phyloP scores from a whole-genome alignment of 768 basidiomycete genomes.

The Boletellus sp. region DNA sequence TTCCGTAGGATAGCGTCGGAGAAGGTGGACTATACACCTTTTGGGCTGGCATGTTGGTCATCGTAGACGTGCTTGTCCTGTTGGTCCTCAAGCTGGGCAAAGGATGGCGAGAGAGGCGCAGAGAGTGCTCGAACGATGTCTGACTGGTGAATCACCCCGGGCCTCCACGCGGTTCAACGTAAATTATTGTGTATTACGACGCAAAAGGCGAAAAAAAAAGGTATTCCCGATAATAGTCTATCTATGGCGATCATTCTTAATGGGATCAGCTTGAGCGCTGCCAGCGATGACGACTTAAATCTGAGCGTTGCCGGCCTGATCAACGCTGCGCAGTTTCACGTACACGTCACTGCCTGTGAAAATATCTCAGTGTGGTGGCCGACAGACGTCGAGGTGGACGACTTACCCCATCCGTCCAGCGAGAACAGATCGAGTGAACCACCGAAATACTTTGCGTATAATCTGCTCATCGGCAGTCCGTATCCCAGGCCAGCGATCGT shows the following conservation, averaged over 20 bases:
- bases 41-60: constrained; percentile 52
- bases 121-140: constrained; percentile 16
- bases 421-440: constrained; percentile 80
- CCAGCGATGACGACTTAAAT: constrained; percentile 29
- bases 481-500: constrained; percentile 89
- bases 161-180: neutral
- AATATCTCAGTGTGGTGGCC: neutral
- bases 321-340: constrained; percentile 51
- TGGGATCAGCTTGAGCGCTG: neutral
- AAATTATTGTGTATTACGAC: constrained; percentile 2
- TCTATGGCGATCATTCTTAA: neutral
- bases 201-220: neutral
- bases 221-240: neutral
- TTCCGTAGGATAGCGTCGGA: constrained; percentile 19
- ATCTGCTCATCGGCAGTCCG: constrained; percentile 75
- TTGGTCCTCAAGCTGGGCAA: constrained; percentile 58
- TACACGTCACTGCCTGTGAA: constrained; percentile 49
- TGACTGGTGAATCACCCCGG: neutral
- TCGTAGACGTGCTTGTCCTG: constrained; percentile 52
- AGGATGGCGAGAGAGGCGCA: constrained; percentile 53
- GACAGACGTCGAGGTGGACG: neutral
- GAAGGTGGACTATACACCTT: constrained; percentile 31
- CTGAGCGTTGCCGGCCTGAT: constrained; percentile 49
- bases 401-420: constrained; percentile 78
- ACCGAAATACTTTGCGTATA: constrained; percentile 83